phyloP scores from a whole-genome alignment of 768 basidiomycete species.

The Myochromella boudieri region DNA sequence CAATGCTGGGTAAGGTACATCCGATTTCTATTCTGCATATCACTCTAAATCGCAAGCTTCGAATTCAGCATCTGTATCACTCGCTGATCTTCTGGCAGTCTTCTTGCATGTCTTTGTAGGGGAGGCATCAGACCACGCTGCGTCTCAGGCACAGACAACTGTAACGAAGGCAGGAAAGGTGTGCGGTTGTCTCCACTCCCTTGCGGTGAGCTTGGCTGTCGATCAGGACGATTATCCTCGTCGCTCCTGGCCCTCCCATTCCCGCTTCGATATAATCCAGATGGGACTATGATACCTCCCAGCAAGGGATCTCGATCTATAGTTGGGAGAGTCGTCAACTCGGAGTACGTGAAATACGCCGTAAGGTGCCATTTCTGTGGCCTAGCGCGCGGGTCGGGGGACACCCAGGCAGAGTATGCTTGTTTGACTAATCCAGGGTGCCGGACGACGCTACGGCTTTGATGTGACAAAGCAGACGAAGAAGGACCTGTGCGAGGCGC shows the following conservation, averaged over 20 bases:
- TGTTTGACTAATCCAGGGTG: constrained; percentile 65
- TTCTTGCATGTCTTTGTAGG: constrained; percentile 30
- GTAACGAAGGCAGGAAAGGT: constrained; percentile 39
- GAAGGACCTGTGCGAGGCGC: constrained; percentile 47
- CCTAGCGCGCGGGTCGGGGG: constrained; percentile 38
- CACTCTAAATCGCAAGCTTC: constrained; percentile 22
- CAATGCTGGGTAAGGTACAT: too few relatives aligned
- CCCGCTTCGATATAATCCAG: constrained; percentile 45
- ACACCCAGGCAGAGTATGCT: constrained; percentile 69
- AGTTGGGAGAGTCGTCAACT: constrained; percentile 45
- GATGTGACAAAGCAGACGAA: constrained; percentile 57
- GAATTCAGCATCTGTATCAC: constrained; percentile 61
- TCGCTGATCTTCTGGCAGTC: constrained; percentile 58
- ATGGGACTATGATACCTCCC: constrained; percentile 43
- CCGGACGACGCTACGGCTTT: constrained; percentile 51
- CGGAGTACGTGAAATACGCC: constrained; percentile 52
- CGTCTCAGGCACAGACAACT: constrained; percentile 30
- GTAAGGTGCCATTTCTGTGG: constrained; percentile 71
- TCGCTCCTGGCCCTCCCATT: constrained; percentile 41
- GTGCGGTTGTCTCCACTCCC: constrained; percentile 16
- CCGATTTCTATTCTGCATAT: too few relatives aligned
- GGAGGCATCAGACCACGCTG: constrained; percentile 24
- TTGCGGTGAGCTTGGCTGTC: constrained; percentile 1
- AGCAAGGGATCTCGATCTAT: constrained; percentile 44
- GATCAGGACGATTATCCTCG: constrained; percentile 23